These are phyloP conservation scores for Capsicum pubescens DNA, from an alignment of 257 asterid species.

Conservation along the genomic window DNA sequence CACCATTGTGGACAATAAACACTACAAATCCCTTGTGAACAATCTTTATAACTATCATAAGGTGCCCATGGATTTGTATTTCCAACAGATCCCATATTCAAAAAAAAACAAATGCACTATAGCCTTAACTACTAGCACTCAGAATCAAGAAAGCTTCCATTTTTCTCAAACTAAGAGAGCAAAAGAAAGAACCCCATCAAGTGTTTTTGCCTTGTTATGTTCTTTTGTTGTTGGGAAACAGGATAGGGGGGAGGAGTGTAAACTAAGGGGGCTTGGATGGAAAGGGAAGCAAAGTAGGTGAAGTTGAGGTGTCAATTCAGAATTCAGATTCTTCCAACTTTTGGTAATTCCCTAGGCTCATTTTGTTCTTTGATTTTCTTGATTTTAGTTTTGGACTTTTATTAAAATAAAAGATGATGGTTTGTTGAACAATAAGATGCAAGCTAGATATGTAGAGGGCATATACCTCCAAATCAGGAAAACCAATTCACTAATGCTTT, in stretches of 20 bases:
- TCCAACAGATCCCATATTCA: slow-evolving; percentile 58
- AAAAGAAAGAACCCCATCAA: slow-evolving; percentile 30
- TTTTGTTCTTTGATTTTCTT: slow-evolving; percentile 35
- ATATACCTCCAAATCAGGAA: slow-evolving; percentile 29
- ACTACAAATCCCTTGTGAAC: slow-evolving; percentile 82
- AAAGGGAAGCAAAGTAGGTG: slow-evolving; percentile 43
- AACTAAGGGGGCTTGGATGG: slow-evolving; percentile 53
- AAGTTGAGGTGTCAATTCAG: slow-evolving; percentile 41
- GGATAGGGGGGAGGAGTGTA: slow-evolving; percentile 27
- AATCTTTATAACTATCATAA: slow-evolving; percentile 57
- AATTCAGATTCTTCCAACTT: slow-evolving; percentile 32
- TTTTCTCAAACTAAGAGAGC: background rate
- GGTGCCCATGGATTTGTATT: slow-evolving; percentile 64
- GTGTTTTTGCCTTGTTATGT: slow-evolving; percentile 7
- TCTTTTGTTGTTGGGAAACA: background rate
- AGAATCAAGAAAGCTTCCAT: slow-evolving; percentile 19
- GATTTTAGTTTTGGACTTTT: slow-evolving; percentile 39
- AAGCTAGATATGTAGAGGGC: slow-evolving; percentile 39
- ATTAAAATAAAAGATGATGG: slow-evolving; percentile 26
- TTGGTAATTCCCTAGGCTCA: slow-evolving; percentile 27
- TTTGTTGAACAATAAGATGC: slow-evolving; percentile 53
- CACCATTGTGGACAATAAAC: slow-evolving; percentile 86
- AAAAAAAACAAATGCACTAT: background rate
- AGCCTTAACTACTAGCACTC: background rate
- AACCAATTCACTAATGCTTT: slow-evolving; percentile 9